Percentiles rank a stretch among this genome's conserved stretches.
Conservation (phyloP, 176 grass and related monocot species). For the Metroxylon sagu region DNA sequence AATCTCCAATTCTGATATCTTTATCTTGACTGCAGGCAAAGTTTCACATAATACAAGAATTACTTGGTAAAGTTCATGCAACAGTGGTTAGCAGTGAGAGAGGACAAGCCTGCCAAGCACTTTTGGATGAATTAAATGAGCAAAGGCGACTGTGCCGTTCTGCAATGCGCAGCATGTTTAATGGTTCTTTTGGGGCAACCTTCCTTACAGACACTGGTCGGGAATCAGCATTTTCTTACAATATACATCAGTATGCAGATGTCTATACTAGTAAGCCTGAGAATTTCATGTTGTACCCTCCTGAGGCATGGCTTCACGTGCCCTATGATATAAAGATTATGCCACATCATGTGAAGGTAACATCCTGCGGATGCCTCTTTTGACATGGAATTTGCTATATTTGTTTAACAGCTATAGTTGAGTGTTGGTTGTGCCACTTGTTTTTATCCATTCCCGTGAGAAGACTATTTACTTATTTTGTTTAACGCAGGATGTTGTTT, state of each 20-base stretch:
- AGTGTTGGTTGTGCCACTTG: conserved; percentile 1
- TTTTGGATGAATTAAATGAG: conserved; percentile 72
- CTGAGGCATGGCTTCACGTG: conserved; percentile 88
- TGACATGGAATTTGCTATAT: neutral
- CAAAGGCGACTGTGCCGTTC: conserved; percentile 65
- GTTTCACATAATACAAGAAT: conserved; percentile 88
- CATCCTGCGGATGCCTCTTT: neutral
- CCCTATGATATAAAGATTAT: conserved; percentile 99
- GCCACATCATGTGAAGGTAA: conserved; percentile 96
- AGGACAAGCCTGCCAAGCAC: conserved; percentile 65
- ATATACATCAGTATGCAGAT: conserved; percentile 98
- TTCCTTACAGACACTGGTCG: conserved; percentile 92
- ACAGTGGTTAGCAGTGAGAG: conserved; percentile 74
- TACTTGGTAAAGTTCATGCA: conserved; percentile 84
- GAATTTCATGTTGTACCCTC: conserved; percentile 58
- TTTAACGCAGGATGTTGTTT: no score
- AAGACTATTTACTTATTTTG: no score
- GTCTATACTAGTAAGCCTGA: conserved; percentile 89
- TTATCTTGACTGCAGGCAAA: conserved; percentile 51
- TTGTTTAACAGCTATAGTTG: neutral
- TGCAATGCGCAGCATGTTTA: conserved; percentile 69
- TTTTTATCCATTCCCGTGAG: conserved; percentile 7
- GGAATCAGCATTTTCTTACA: conserved; percentile 90
- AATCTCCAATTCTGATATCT: neutral
- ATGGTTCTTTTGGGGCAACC: conserved; percentile 78